Conservation (phyloP, 352 stramenopile species). For the Pythium insidiosum region DNA sequence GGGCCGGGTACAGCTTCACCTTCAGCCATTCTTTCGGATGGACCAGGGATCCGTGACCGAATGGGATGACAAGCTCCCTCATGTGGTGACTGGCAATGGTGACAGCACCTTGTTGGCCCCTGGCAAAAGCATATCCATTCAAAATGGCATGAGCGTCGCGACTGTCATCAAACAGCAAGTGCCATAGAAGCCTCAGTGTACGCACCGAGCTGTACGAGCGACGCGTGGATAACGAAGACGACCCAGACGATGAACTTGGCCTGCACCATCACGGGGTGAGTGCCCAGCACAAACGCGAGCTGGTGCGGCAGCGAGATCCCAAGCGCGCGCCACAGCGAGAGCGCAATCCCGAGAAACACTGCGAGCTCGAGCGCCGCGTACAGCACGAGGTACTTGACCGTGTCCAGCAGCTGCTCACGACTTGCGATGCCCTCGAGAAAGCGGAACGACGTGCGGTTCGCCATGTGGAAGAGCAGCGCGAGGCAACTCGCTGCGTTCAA, state of each 20-base stretch:
- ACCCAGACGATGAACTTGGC: constrained; percentile 21
- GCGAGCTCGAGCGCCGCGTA: not conserved
- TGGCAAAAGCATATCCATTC: too few species aligned
- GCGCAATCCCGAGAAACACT: not conserved
- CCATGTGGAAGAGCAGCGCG: constrained; percentile 1
- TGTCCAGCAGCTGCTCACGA: not conserved
- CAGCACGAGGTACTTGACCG: not conserved
- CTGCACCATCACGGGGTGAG: constrained; percentile 8
- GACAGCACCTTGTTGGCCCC: too few species aligned
- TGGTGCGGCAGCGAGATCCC: constrained; percentile 11
- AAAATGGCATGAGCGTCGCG: too few species aligned
- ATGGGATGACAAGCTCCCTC: too few species aligned
- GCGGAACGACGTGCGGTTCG: not conserved
- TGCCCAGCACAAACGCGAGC: constrained; percentile 20
- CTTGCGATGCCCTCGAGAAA: not conserved
- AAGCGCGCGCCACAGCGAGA: not conserved
- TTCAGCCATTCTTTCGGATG: too few species aligned
- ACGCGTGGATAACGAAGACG: constrained; percentile 20
- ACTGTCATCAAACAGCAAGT: too few species aligned
- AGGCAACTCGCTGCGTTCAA: too few species aligned
- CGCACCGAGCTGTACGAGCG: too few species aligned
- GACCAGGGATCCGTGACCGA: too few species aligned
- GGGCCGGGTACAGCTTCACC: too few species aligned
- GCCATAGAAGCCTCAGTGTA: too few species aligned
- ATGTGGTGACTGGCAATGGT: too few species aligned